These are phyloP conservation scores for Pestalotiopsis fici DNA, from an alignment of 2,329 filamentous ascomycete genomes.

Conservation along the genomic window DNA sequence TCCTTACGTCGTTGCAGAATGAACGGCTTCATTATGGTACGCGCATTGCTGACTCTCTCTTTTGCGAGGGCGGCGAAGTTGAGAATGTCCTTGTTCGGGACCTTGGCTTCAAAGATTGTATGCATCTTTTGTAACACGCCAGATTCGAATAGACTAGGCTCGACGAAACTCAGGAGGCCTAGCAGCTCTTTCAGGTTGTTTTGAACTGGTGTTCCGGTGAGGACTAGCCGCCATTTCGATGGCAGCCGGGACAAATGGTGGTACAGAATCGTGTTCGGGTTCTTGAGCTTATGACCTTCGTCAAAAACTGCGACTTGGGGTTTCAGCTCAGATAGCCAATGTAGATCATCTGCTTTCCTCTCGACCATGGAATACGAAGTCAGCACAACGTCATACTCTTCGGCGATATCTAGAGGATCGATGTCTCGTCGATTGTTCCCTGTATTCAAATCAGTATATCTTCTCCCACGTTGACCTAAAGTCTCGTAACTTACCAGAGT, in stretches of 20 bases:
- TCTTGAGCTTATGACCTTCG: conserved; percentile 93
- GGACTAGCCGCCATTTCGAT: conserved; percentile 80
- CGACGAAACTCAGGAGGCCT: conserved; percentile 89
- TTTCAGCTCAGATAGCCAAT: conserved; percentile 48
- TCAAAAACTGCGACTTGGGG: conserved; percentile 75
- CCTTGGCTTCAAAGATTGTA: conserved; percentile 89
- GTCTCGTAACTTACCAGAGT: conserved; percentile 32
- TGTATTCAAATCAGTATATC: conserved; percentile 52
- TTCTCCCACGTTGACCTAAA: background rate
- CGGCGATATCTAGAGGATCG: conserved; percentile 60
- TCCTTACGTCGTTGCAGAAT: conserved; percentile 92
- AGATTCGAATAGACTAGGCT: conserved; percentile 79
- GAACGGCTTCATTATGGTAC: conserved; percentile 92
- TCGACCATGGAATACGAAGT: conserved; percentile 62
- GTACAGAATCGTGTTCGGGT: conserved; percentile 80
- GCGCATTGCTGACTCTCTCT: conserved; percentile 82
- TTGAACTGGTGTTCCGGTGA: conserved; percentile 89
- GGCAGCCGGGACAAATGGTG: conserved; percentile 75
- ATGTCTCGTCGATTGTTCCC: conserved; percentile 64
- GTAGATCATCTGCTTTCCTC: conserved; percentile 47
- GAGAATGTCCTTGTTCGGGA: conserved; percentile 76
- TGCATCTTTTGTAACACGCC: conserved; percentile 74
- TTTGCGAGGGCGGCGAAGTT: conserved; percentile 84
- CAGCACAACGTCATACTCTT: conserved; percentile 64
- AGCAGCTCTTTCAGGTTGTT: conserved; percentile 94